Conservation (phyloP, 305 asterid genomes). For the Fraxinus velutina region DNA sequence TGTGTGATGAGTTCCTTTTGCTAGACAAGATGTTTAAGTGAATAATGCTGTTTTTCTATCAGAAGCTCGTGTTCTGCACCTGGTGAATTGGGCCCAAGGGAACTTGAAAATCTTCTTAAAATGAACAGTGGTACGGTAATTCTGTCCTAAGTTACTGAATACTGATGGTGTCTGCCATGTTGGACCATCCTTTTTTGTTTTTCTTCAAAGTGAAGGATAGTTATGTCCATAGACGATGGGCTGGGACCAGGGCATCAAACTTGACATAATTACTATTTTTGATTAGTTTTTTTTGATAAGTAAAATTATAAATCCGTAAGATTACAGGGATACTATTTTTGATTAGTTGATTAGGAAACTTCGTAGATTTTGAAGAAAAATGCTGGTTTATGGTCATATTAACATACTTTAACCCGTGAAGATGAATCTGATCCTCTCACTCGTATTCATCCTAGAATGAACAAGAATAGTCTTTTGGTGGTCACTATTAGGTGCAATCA, state of each 20-base stretch:
- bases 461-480: neutral
- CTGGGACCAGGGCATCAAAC: neutral
- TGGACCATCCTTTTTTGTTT: neutral
- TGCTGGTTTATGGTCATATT: neutral
- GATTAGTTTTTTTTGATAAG: no score
- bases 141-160: neutral
- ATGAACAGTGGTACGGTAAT: slow-evolving; percentile 59
- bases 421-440: neutral
- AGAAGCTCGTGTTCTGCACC: slow-evolving; percentile 76
- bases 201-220: neutral
- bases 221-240: neutral
- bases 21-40: neutral
- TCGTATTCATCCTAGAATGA: neutral
- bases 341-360: neutral
- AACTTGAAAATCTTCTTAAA: slow-evolving; percentile 72
- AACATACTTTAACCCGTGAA: neutral
- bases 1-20: neutral
- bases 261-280: neutral
- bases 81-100: slow-evolving; percentile 61
- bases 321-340: no score
- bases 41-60: slow-evolving; percentile 28
- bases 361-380: neutral
- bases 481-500: neutral
- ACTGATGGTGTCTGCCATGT: neutral
- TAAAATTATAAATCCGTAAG: no score